Evolutionary conservation across 2,329 filamentous ascomycete species (phyloP), one percentile per base, ranked within the genome.

Genomic region (Curvularia sp.): DNA sequence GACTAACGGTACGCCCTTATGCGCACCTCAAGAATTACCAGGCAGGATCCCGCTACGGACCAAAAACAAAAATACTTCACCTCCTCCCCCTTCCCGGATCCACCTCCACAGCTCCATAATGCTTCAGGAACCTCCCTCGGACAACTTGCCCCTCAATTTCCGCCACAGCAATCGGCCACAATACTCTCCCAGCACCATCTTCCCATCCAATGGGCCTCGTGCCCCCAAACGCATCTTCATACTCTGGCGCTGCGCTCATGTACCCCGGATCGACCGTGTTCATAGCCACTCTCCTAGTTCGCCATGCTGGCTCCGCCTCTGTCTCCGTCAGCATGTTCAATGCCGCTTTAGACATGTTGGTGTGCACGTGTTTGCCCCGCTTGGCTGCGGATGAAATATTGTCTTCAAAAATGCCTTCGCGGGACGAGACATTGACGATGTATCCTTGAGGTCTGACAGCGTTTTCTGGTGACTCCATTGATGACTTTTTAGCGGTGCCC

Each of bases 241-340:
- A 61, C 41, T 62, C 59, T 3, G 53, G 61, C 5, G 61, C 59
- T 3, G 63, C 63, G 44, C 58, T 62, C 57, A 62, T 62, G 24
- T 64, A 64, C 2, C 63, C 59, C 0, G 61, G 55, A 52, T 62
- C 63, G 1, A 64, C 55, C 1, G 57, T 64, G 39, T 59, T 62
- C 53, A 64, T 59, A 6, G 57, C 58, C 30, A 62, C 35, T 18
- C 48, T 48, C 26, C 53, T 50, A 2, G 18, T 28, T 0, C 41
- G 52, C 54, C 60, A 64, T n/a, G 57, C 55, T 15, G 50, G 28
- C 10, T 61, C 61, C 3, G 54, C 55, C 43, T 61, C 58, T 2
- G 61, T 64, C 28, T 62, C 61, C 13, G 61, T 64, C 35, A 60
- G 55, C 61, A 64, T 62, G 33, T 66, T 64, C 26, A 66, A 49